Evolutionary conservation across 148 eudicot genomes (phyloP).

Genomic region (Rheum nobile): DNA sequence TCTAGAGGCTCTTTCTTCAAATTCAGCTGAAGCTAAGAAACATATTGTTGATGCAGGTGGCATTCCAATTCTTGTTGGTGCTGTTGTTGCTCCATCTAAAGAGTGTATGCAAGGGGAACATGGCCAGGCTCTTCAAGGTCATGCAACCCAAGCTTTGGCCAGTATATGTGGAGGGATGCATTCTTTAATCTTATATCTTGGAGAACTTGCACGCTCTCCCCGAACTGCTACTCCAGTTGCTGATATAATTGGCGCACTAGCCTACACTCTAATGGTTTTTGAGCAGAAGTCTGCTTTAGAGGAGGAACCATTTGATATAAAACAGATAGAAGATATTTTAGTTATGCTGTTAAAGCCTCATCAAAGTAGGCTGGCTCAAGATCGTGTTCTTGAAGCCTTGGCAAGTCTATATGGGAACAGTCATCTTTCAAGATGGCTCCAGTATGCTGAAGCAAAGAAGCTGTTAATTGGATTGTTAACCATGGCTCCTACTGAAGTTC

Average conservation of each 20-base stretch:
- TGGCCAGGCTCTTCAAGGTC: slow-evolving; percentile 60
- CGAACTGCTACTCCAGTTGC: slow-evolving; percentile 63
- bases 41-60: slow-evolving; percentile 65
- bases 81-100: slow-evolving; percentile 76
- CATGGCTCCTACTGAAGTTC: slow-evolving; percentile 53
- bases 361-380: slow-evolving; percentile 60
- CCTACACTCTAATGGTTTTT: slow-evolving; percentile 56
- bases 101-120: slow-evolving; percentile 75
- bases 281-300: slow-evolving; percentile 26
- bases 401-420: slow-evolving; percentile 62
- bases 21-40: slow-evolving; percentile 48
- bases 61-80: slow-evolving; percentile 54
- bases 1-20: slow-evolving; percentile 60
- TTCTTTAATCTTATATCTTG: slow-evolving; percentile 54
- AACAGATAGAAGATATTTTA: slow-evolving; percentile 43
- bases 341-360: slow-evolving; percentile 45
- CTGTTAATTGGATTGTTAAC: slow-evolving; percentile 58
- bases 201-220: slow-evolving; percentile 60
- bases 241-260: slow-evolving; percentile 76
- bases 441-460: slow-evolving; percentile 56
- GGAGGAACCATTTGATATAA: slow-evolving; percentile 42
- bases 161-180: slow-evolving; percentile 75
- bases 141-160: slow-evolving; percentile 59
- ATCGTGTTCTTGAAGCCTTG: slow-evolving; percentile 80
- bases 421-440: slow-evolving; percentile 34